phyloP scores from a whole-genome alignment of 495 filamentous ascomycete genomes.

The Tuber borchii region DNA sequence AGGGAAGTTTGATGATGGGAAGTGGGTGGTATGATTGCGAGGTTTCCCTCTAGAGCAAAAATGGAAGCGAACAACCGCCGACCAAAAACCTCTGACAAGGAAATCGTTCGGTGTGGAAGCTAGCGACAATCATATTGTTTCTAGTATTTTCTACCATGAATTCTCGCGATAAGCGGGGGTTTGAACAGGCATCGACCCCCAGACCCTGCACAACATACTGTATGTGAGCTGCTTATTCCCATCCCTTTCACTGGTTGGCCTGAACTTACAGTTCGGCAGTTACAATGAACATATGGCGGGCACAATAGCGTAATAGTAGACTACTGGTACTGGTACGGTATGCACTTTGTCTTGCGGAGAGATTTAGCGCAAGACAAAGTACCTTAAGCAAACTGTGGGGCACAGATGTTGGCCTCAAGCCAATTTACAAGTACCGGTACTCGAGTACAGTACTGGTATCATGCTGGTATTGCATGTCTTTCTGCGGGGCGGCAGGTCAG shows the following conservation, averaged over 20 bases:
- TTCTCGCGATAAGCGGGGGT: background rate
- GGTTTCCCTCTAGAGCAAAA: background rate
- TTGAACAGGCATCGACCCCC: background rate
- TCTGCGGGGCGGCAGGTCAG: background rate
- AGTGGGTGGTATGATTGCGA: constrained; percentile 30
- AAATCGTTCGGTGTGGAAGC: background rate
- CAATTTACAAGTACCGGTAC: no score
- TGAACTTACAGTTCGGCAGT: background rate
- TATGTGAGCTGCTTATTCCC: background rate
- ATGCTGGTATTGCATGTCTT: background rate
- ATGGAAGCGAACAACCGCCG: background rate
- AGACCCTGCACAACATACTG: background rate
- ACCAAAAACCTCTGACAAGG: background rate
- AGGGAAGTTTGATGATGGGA: constrained; percentile 17
- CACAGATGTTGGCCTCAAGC: background rate
- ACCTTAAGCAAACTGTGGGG: background rate
- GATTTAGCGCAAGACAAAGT: background rate
- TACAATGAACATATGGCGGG: background rate
- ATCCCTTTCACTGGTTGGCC: background rate
- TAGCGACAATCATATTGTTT: constrained; percentile 2
- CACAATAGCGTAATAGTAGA: background rate
- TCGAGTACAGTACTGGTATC: no score
- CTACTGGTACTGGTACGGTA: background rate
- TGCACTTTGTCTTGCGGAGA: background rate
- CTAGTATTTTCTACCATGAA: background rate